phyloP scores from a whole-genome alignment of 345 rosid genomes.

The Nephelium lappaceum region DNA sequence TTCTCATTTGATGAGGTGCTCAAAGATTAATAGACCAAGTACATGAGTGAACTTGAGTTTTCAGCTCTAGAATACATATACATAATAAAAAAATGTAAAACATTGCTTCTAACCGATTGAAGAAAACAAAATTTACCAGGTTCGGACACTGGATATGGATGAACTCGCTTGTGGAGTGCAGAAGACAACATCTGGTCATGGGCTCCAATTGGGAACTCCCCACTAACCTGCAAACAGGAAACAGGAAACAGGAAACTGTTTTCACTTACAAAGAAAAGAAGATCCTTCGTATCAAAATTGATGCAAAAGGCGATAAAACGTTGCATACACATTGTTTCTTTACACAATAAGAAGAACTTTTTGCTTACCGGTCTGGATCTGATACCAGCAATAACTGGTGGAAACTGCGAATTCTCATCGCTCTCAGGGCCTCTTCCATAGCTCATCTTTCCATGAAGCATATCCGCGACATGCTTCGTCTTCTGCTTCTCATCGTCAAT shows the following conservation, averaged over 20 bases:
- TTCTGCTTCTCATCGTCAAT: constrained; percentile 77
- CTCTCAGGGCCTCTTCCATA: constrained; percentile 94
- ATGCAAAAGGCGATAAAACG: too few relatives aligned
- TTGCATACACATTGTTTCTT: not conserved
- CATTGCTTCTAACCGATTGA: too few relatives aligned
- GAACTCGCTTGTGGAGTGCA: constrained; percentile 81
- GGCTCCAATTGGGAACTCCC: constrained; percentile 80
- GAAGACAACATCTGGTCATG: constrained; percentile 59
- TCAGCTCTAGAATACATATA: too few relatives aligned
- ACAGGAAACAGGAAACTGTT: not conserved
- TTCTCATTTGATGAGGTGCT: not conserved
- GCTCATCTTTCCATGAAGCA: constrained; percentile 97
- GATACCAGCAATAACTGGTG: constrained; percentile 62
- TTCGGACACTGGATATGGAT: constrained; percentile 86
- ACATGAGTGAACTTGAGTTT: not conserved
- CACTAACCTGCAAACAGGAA: constrained; percentile 63
- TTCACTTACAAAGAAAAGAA: not conserved
- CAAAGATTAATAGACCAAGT: too few relatives aligned
- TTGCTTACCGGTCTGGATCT: constrained; percentile 72
- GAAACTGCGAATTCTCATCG: constrained; percentile 74
- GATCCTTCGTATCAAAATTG: too few relatives aligned
- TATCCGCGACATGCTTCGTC: constrained; percentile 67
- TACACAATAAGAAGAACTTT: not conserved
- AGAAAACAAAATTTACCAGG: constrained; percentile 48
- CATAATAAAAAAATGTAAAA: not conserved